These are phyloP conservation scores for Hirschfeldia incana DNA, from an alignment of 345 rosid genomes.

Conservation along the genomic window DNA sequence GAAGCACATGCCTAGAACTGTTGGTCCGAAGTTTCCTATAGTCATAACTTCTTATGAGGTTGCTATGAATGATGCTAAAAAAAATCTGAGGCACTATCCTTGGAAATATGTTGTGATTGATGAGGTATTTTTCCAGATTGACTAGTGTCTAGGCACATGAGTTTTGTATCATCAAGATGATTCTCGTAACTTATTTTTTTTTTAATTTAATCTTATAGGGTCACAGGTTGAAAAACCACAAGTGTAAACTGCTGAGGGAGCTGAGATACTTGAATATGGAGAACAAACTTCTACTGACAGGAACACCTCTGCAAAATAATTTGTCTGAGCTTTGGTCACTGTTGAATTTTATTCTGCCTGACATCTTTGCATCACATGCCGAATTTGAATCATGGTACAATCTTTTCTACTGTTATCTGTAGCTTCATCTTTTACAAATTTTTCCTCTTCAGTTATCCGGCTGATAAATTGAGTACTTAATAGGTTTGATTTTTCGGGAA, in stretches of 20 bases:
- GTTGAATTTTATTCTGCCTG: constrained; percentile 90
- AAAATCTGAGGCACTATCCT: constrained; percentile 55
- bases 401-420: not conserved
- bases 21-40: constrained; percentile 85
- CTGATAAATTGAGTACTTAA: constrained; percentile 15
- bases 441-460: not conserved
- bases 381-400: constrained; percentile 95
- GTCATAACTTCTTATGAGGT: constrained; percentile 89
- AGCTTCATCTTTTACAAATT: not conserved
- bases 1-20: constrained; percentile 65
- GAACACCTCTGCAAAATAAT: constrained; percentile 96
- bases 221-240: constrained; percentile 86
- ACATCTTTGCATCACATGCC: constrained; percentile 85
- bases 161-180: not conserved
- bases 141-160: not conserved
- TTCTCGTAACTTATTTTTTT: constrained; percentile 9
- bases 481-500: constrained; percentile 94
- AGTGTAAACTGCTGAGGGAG: constrained; percentile 78
- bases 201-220: constrained; percentile 56
- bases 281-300: constrained; percentile 89
- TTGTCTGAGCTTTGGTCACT: constrained; percentile 97
- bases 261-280: constrained; percentile 53
- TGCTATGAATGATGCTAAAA: constrained; percentile 77
- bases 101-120: constrained; percentile 97
- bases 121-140: constrained; percentile 57